Evolutionary conservation across 2,329 filamentous ascomycete genomes (phyloP), one percentile per base, ranked within the genome.

Genomic region (Colletotrichum liaoningense): DNA sequence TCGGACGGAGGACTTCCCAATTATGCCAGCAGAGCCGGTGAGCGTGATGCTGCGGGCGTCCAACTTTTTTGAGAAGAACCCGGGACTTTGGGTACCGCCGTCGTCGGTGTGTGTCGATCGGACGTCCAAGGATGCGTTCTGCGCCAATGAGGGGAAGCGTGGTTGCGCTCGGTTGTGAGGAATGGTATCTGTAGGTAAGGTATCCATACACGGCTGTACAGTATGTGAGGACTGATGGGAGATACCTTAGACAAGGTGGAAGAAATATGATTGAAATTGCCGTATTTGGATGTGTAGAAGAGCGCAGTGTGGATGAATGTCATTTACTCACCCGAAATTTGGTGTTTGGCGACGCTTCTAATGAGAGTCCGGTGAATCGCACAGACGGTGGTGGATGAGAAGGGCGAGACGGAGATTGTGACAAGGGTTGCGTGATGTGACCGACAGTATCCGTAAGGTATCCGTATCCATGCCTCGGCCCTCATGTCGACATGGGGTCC

Each of bases 1-100:
- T 0, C 80, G 87, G 46, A 84, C 87, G 19, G 89, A 91, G 79
- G 88, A 90, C 76, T 90, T 89, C 80, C 88, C 88, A 0, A 85
- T 90, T 59, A 90, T 90, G 88, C 89, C 89, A 0, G 86, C 85
- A 57, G 89, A 91, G 81, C 86, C 88, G 16, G 82, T 90, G 69
- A 84, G 83, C 66, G 83, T 88, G 14, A 83, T 83, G 78, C 77
- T 88, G 35, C 84, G 86, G 74, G 86, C 87, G 2, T 85, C 86
- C 62, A 86, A 87, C 35, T 88, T 88, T 79, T 88, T 88, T 76
- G 83, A 83, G n/a, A 84, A 83, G 78, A 88, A 88, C 71, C 86
- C 87, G 1, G 86, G 85, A 9, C 75, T 88, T 3, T 76, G 77
- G 67, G 77, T 78, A 19, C 77, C 78, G 19, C 74, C 75, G 22